Evolutionary conservation across 2,329 filamentous ascomycete genomes (phyloP), one percentile per base, ranked within the genome.

Genomic region (Huntiella bhutanensis): DNA sequence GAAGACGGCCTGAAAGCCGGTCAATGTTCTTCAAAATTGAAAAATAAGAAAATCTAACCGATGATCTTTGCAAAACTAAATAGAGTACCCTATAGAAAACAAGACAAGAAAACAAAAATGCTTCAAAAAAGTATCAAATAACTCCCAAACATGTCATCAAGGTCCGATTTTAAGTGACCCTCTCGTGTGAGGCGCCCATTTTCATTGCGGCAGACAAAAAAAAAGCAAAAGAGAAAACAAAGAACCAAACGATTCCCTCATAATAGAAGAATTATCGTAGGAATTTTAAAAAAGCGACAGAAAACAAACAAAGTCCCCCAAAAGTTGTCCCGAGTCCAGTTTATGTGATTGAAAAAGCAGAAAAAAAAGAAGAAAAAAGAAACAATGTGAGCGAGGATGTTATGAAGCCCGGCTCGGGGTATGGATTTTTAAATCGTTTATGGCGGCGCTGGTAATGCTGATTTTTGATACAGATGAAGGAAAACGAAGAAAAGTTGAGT

Each of bases 391-490:
- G 22, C 22, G 22, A 8, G 22, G 22, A 28, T 28, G 2, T 28
- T 28, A 1, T 6, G 22, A 28, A 8, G 3, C 7, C 22, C 22
- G 22, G 6, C 22, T 28, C 22, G 7, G 22, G 22, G 22, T 28
- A 28, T 28, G 22, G 22, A 28, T 28, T 28, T 28, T 28, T 28
- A 28, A 28, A 28, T 28, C 22, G 22, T 28, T 28, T 28, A 28
- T 28, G 22, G 22, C 22, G 22, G 47, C 43, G 47, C 47, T 41
- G 47, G 33, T 42, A 38, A 49, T 49, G 47, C 47, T 39, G 42
- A 45, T 45, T 49, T 47, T 50, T 45, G 33, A 41, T 48, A 41
- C 39, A 39, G 45, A 38, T 41, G 41, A 50, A 22, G 38, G 10
- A 15, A 37, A 41, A 42, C 16, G 33, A 43, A 12, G 19, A 37